A percentile compares a stretch with the other conserved stretches of the same genome.
phyloP scores from a whole-genome alignment of 805 yeast species.

The Candida manassasensis region DNA sequence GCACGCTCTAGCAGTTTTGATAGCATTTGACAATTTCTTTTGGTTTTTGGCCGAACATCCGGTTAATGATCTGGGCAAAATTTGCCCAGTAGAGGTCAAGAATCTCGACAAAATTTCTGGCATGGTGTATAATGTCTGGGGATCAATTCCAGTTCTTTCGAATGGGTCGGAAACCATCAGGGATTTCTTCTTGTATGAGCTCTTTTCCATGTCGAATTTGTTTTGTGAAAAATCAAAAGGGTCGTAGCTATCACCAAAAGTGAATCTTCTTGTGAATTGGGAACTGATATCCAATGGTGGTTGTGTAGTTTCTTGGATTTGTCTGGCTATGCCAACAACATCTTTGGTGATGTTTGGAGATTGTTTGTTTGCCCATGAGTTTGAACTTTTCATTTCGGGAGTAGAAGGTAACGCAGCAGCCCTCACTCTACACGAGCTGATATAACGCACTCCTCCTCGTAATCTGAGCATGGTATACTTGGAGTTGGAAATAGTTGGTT shows the following conservation, averaged over 20 bases:
- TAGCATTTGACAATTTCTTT: slow-evolving; percentile 65
- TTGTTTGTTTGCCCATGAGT: slow-evolving; percentile 22
- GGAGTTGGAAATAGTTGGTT: no score
- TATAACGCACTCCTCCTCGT: background rate
- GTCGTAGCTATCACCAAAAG: slow-evolving; percentile 56
- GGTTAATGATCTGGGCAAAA: slow-evolving; percentile 65
- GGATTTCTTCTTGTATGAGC: slow-evolving; percentile 18
- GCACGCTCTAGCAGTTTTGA: slow-evolving; percentile 73
- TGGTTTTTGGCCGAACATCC: slow-evolving; percentile 68
- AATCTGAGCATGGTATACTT: slow-evolving; percentile 4
- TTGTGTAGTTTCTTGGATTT: slow-evolving; percentile 22
- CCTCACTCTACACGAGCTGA: background rate
- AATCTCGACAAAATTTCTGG: slow-evolving; percentile 67
- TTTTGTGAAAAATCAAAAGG: slow-evolving; percentile 77
- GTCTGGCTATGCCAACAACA: slow-evolving; percentile 32
- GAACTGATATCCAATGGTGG: slow-evolving; percentile 32
- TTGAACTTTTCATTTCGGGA: slow-evolving; percentile 27
- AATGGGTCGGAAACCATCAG: slow-evolving; percentile 27
- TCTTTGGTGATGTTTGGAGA: slow-evolving; percentile 19
- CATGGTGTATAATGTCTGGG: slow-evolving; percentile 64
- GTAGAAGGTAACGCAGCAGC: slow-evolving; percentile 20
- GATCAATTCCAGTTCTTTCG: slow-evolving; percentile 53
- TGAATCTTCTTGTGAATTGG: slow-evolving; percentile 43
- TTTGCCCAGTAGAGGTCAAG: slow-evolving; percentile 69
- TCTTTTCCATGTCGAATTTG: slow-evolving; percentile 47